A percentile compares a stretch with the other conserved stretches of the same genome.
phyloP scores from a whole-genome alignment of 805 yeast species.

The Suhomyces sp. region DNA sequence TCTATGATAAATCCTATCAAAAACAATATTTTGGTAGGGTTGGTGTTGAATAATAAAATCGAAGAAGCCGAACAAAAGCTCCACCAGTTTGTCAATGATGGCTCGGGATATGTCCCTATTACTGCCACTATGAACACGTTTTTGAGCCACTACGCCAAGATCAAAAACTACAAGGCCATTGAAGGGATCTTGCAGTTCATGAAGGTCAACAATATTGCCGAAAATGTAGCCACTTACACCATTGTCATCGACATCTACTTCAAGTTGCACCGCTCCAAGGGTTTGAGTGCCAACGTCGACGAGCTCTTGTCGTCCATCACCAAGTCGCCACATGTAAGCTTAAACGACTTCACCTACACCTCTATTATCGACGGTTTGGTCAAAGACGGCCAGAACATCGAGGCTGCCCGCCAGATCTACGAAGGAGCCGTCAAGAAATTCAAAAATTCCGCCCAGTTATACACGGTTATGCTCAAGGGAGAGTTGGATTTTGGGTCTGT shows the following conservation, averaged over 20 bases:
- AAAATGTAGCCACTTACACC: slow-evolving; percentile 64
- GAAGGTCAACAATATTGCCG: slow-evolving; percentile 40
- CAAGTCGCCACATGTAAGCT: slow-evolving; percentile 22
- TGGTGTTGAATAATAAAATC: slow-evolving; percentile 38
- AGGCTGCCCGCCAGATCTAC: slow-evolving; percentile 52
- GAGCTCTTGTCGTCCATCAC: slow-evolving; percentile 42
- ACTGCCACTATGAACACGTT: slow-evolving; percentile 52
- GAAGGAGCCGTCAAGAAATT: slow-evolving; percentile 35
- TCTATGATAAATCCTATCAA: slow-evolving; percentile 39
- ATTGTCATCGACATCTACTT: slow-evolving; percentile 53
- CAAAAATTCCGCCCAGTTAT: slow-evolving; percentile 34
- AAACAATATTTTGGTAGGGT: slow-evolving; percentile 46
- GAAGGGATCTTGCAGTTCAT: slow-evolving; percentile 46
- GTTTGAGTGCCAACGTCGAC: slow-evolving; percentile 40
- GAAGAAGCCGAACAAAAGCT: slow-evolving; percentile 46
- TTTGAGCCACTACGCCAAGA: slow-evolving; percentile 40
- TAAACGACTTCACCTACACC: slow-evolving; percentile 48
- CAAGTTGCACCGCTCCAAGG: slow-evolving; percentile 44
- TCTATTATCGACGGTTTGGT: slow-evolving; percentile 54
- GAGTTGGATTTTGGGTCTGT: slow-evolving; percentile 44
- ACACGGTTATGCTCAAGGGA: slow-evolving; percentile 46
- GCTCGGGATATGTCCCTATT: slow-evolving; percentile 40
- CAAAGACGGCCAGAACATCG: slow-evolving; percentile 43
- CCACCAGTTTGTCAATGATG: slow-evolving; percentile 30
- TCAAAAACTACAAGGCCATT: slow-evolving; percentile 45